A percentile compares a stretch with the other conserved stretches of the same genome.
phyloP scores from a whole-genome alignment of 805 yeast genomes.

The Candida anglica region DNA sequence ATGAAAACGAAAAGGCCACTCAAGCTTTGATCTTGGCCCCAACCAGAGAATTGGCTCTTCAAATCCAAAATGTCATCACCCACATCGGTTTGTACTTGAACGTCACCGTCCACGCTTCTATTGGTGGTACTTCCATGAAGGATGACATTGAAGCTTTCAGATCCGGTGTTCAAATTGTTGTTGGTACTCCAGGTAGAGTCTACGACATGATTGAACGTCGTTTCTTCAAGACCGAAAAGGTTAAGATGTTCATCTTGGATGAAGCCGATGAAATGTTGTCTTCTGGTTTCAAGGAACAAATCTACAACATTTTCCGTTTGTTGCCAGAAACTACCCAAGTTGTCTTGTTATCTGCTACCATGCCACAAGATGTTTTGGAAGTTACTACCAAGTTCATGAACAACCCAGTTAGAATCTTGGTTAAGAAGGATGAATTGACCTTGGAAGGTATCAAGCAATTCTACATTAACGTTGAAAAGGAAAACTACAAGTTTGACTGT shows the following conservation, averaged over 20 bases:
- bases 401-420: constrained; percentile 90
- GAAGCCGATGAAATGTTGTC: constrained; percentile 98
- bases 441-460: constrained; percentile 94
- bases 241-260: constrained; percentile 93
- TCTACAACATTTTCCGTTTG: constrained; percentile 86
- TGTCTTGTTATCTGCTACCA: constrained; percentile 90
- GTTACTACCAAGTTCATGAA: constrained; percentile 92
- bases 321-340: constrained; percentile 90
- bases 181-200: constrained; percentile 99
- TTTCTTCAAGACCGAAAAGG: constrained; percentile 71
- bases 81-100: constrained; percentile 89
- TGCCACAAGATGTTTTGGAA: constrained; percentile 88
- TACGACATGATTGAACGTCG: constrained; percentile 93
- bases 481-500: constrained; percentile 92
- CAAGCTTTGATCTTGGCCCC: constrained; percentile 96
- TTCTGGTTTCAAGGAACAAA: constrained; percentile 92
- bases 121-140: constrained; percentile 91
- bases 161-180: constrained; percentile 87
- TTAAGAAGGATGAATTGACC: constrained; percentile 92
- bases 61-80: constrained; percentile 89
- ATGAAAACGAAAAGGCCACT: constrained; percentile 65
- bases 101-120: constrained; percentile 90
- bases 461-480: constrained; percentile 85
- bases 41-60: constrained; percentile 95
- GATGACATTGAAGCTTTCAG: constrained; percentile 84